These are phyloP conservation scores for Ustulina deusta DNA, from an alignment of 2,329 filamentous ascomycete genomes.

Conservation along the genomic window DNA sequence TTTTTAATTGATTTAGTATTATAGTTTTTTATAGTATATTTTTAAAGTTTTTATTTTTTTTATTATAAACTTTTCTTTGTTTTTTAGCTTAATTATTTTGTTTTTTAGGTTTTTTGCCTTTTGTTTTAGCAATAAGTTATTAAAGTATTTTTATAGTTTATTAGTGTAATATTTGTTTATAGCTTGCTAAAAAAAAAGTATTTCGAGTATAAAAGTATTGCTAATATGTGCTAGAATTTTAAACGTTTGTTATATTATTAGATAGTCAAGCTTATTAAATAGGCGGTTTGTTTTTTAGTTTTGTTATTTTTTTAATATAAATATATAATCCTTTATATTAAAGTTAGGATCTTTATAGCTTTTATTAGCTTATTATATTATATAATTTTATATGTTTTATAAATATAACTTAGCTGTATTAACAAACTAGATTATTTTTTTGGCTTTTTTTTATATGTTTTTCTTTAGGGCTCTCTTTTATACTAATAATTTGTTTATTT, in stretches of 20 bases:
- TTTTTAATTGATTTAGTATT: conserved; percentile 16
- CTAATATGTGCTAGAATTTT: background rate
- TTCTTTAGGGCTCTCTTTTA: no score
- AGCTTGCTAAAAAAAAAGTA: background rate
- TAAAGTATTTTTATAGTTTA: background rate
- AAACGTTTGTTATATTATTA: background rate
- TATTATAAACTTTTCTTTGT: no score
- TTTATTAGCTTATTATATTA: no score
- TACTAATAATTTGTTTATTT: no score
- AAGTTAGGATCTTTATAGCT: no score
- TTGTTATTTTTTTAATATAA: conserved; percentile 3
- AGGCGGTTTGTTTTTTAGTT: background rate
- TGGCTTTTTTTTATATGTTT: no score
- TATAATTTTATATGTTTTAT: no score
- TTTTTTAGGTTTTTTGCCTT: background rate
- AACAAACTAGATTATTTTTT: no score
- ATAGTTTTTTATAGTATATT: conserved; percentile 3
- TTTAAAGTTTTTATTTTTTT: background rate
- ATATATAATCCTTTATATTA: no score
- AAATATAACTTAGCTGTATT: no score
- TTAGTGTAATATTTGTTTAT: background rate
- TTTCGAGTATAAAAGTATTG: background rate
- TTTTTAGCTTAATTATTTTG: no score
- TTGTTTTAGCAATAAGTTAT: conserved; percentile 4
- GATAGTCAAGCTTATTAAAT: background rate